These are phyloP conservation scores for Thalassiosira mediterranea DNA, from an alignment of 352 stramenopile species.

Conservation along the genomic window DNA sequence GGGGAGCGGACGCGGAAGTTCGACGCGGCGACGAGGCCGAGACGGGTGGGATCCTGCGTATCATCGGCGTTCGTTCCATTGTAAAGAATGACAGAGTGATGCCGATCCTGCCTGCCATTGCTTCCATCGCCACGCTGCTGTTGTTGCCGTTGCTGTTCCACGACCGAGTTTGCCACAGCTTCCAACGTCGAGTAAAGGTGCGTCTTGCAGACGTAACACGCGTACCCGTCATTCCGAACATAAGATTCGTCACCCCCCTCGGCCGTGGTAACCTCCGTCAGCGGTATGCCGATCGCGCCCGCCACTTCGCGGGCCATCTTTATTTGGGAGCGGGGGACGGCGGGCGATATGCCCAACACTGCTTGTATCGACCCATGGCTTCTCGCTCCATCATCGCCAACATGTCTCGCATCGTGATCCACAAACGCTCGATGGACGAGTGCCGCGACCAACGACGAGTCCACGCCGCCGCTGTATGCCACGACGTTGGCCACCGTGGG, in stretches of 20 bases:
- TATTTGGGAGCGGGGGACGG: conserved; percentile 89
- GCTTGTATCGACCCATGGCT: conserved; percentile 78
- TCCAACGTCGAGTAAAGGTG: conserved; percentile 94
- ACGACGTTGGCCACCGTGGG: conserved; percentile 40
- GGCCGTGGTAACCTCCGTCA: conserved; percentile 88
- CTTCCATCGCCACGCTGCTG: neutral
- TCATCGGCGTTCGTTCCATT: conserved; percentile 98
- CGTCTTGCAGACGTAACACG: conserved; percentile 97
- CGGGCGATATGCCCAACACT: conserved; percentile 91
- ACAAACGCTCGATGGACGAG: conserved; percentile 89
- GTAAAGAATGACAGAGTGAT: conserved; percentile 86
- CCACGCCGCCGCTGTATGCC: conserved; percentile 88
- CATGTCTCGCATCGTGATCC: conserved; percentile 29
- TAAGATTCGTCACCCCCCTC: conserved; percentile 90
- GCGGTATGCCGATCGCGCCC: conserved; percentile 87
- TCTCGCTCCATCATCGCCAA: neutral
- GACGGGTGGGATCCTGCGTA: conserved; percentile 89
- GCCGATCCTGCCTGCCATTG: neutral
- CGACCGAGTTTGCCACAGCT: conserved; percentile 79
- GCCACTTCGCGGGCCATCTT: conserved; percentile 88
- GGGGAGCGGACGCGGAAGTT: conserved; percentile 93
- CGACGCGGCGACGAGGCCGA: conserved; percentile 90
- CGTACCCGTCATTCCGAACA: conserved; percentile 91
- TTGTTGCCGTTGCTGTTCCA: conserved; percentile 27
- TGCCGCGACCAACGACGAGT: conserved; percentile 92